Percentiles rank a stretch among this genome's conserved stretches.
Evolutionary conservation across 1,284 basidiomycete species (phyloP).

Genomic region (Lignosus rhinocerotis): DNA sequence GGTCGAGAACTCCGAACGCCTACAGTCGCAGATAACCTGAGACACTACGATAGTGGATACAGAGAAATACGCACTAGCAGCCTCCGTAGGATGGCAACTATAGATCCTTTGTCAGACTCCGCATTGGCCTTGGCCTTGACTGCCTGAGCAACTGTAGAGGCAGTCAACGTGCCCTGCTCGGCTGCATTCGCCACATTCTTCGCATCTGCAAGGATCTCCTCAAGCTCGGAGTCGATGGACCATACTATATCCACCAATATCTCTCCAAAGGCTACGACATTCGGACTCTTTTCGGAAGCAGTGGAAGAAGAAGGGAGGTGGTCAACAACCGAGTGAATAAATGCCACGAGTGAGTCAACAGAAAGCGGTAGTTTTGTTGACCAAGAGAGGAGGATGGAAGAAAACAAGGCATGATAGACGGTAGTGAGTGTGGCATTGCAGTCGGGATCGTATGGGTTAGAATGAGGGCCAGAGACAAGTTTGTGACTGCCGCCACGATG

Average conservation of each 20-base stretch:
- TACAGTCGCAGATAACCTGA: conserved; percentile 29
- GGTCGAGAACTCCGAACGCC: conserved; percentile 56
- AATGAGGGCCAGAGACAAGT: conserved; percentile 56
- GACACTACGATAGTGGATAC: not conserved
- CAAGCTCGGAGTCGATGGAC: conserved; percentile 74
- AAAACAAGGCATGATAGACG: conserved; percentile 64
- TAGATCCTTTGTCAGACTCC: conserved; percentile 60
- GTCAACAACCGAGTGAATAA: conserved; percentile 61
- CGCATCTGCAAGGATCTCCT: conserved; percentile 63
- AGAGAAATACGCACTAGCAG: conserved; percentile 56
- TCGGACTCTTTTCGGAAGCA: conserved; percentile 39
- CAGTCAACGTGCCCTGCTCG: conserved; percentile 26
- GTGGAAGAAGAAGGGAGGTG: conserved; percentile 65
- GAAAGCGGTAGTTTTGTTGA: conserved; percentile 46
- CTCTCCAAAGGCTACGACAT: conserved; percentile 56
- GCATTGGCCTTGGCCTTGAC: conserved; percentile 50
- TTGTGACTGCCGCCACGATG: conserved; percentile 46
- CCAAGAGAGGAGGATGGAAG: conserved; percentile 59
- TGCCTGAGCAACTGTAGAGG: conserved; percentile 36
- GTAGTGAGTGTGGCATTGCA: conserved; percentile 58
- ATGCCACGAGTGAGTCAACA: conserved; percentile 52
- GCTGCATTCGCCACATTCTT: conserved; percentile 40
- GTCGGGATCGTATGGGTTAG: conserved; percentile 51
- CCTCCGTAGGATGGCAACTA: conserved; percentile 59
- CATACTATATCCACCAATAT: conserved; percentile 76